Evolutionary conservation across 2,329 filamentous ascomycete genomes (phyloP), one percentile per base, ranked within the genome.

Genomic region (Colletotrichum sp.): DNA sequence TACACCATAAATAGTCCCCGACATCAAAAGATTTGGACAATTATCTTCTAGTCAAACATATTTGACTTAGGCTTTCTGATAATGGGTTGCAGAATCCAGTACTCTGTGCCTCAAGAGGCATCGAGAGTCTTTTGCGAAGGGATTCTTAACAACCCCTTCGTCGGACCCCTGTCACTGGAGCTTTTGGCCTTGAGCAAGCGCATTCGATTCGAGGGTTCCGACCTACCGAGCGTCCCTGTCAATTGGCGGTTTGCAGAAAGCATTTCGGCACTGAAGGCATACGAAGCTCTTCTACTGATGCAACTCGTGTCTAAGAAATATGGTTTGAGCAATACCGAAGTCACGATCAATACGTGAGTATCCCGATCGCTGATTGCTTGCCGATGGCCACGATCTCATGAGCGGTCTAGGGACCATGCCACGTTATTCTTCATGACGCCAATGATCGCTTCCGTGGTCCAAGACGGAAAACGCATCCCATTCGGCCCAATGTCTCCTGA

Each of bases 171-270:
- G 21, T n/a, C 65, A 6, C 16, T 36, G 2, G 65, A 69, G 18
- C 66, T 73, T 26, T 12, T 34, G 4, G 36, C 18, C 15, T 58
- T 69, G n/a, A 61, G 65, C 18, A 57, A 57, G 24, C 36, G 60
- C 26, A 82, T 88, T 52, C 80, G 77, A 0, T 90, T 89, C 72
- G 83, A 85, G 21, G 89, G 89, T 5, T 82, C 79, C 16, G 78
- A 83, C 28, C 79, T 80, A 26, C 89, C 88, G 1, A 86, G 82
- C 63, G 84, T 90, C 12, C 88, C 89, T 0, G 88, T 91, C 79
- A 90, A 89, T 66, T 91, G 90, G 89, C 84, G 89, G 3, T 89
- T 90, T 64, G 88, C 89, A 2, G 90, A 91, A 79, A 89, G 87
- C 61, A 86, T 90, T 3, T 85, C 88, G 1, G 82, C 87, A 2